Conservation (phyloP, 2,329 filamentous ascomycete species). For the Akanthomyces lecanii region DNA sequence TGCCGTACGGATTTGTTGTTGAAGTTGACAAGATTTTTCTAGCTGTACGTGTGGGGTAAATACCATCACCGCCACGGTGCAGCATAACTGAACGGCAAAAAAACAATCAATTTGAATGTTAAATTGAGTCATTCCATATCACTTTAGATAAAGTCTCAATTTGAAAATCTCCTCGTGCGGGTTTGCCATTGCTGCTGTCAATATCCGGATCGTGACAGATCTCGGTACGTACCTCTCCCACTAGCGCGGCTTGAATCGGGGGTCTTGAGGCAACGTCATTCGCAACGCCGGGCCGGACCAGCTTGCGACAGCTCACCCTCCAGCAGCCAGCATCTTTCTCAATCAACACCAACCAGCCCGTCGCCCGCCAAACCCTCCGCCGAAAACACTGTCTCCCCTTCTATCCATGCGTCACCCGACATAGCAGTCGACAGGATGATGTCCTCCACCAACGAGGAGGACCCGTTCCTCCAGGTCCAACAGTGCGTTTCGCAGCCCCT, state of each 20-base stretch:
- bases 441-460: conserved; percentile 63
- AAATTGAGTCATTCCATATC: too few relatives aligned
- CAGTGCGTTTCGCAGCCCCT: conserved; percentile 44
- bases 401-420: conserved; percentile 21
- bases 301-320: conserved; percentile 16
- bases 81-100: not conserved
- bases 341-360: not conserved
- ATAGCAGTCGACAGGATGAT: conserved; percentile 47
- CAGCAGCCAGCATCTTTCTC: conserved; percentile 22
- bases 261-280: conserved; percentile 29
- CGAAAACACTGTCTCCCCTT: not conserved
- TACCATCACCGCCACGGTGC: not conserved
- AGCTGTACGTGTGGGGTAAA: conserved; percentile 3
- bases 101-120: too few relatives aligned
- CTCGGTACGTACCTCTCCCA: conserved; percentile 1
- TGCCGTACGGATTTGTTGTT: not conserved
- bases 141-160: too few relatives aligned
- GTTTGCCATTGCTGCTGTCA: not conserved
- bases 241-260: conserved; percentile 7
- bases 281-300: conserved; percentile 19
- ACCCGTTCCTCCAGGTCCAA: conserved; percentile 69
- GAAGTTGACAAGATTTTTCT: conserved; percentile 1
- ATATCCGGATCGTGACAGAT: not conserved
- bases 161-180: too few relatives aligned
- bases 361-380: not conserved